Conservation (phyloP, 371 early-diverging fungal genomes). For the Mucor piriformis region DNA sequence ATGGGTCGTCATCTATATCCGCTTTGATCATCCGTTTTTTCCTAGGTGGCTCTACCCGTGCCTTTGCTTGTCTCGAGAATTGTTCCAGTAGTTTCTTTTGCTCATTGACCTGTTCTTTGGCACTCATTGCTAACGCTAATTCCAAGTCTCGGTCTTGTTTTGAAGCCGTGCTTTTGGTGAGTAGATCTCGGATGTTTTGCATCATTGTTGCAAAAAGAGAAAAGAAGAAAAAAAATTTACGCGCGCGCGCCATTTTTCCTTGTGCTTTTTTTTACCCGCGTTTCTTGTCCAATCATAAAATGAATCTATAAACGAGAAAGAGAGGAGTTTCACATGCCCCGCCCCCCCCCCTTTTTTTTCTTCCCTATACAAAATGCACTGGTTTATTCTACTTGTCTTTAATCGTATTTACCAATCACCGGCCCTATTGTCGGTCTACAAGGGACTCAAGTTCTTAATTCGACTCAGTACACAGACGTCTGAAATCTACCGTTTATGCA, state of each 20-base stretch:
- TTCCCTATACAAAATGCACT: slow-evolving; percentile 25
- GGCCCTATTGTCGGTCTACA: slow-evolving; percentile 52
- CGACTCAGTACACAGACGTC: slow-evolving; percentile 56
- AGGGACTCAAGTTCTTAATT: slow-evolving; percentile 54
- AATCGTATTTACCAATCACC: slow-evolving; percentile 59
- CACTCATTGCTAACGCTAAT: slow-evolving; percentile 13
- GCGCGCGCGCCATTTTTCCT: background rate
- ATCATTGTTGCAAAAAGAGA: background rate
- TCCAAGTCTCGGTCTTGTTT: slow-evolving; percentile 4
- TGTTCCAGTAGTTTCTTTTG: slow-evolving; percentile 16
- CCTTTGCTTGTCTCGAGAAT: background rate
- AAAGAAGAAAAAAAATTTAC: background rate
- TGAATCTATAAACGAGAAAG: background rate
- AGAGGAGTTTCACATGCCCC: background rate
- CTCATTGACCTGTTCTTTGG: slow-evolving; percentile 23
- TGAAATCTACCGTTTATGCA: slow-evolving; percentile 68
- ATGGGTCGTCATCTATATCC: background rate
- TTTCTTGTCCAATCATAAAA: background rate
- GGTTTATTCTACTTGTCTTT: slow-evolving; percentile 52
- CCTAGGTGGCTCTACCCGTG: background rate
- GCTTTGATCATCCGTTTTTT: slow-evolving; percentile 2
- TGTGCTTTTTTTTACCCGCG: background rate
- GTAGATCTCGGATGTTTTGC: background rate
- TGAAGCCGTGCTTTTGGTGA: background rate
- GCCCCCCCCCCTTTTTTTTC: background rate